Base-by-base conservation (phyloP, 164 flowering plant species). In the Vitis labrusca region DNA sequence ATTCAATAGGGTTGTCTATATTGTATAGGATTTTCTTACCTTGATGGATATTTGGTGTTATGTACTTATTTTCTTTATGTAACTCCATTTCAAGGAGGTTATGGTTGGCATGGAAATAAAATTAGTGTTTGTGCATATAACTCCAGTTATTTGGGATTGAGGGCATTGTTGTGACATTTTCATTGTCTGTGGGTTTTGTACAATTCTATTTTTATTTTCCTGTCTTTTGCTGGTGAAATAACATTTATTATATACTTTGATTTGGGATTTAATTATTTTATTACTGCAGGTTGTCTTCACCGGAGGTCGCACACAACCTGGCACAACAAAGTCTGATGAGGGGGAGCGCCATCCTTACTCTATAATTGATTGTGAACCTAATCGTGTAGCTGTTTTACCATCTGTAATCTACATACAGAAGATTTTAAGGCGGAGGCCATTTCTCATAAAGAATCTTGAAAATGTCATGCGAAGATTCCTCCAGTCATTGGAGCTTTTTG, bases 251-350 rank as follows among this genome's bases (percentile, higher is more conserved):
- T 37, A 59, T 58, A 27, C 37, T 23, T 66, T 32, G 55, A 3
- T 63, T 3, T 15, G 19, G 58, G 27, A 62, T 37, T 1, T 37
- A 60, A 72, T 54, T 15, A 13, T 37, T 69, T 55, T 72, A 12
- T 9, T 17, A 72, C 8, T 81, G 74, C 80, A 95, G 99, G 99
- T 94, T 65, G 84, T 82, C 76, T 92, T 94, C 89, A 94, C 86
- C 11, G 99, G 99, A 61, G 94, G 96, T 16, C 95, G 97, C 30
- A 91, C 97, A 50, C 99, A 94, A 84, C 97, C 97, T 81, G 97
- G 99, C 70, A 94, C 99, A 54, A 89, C 87, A 44, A 94, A 94
- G 70, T 83, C 95, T 77, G 99, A 94, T 86, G 99, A 94, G 85
- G 99, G 99, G 77, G 99, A 92, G 83, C 91, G 91, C 71, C 99